Evolutionary conservation across 1,284 basidiomycete genomes (phyloP).

Genomic region (Rhodotorula sp.): DNA sequence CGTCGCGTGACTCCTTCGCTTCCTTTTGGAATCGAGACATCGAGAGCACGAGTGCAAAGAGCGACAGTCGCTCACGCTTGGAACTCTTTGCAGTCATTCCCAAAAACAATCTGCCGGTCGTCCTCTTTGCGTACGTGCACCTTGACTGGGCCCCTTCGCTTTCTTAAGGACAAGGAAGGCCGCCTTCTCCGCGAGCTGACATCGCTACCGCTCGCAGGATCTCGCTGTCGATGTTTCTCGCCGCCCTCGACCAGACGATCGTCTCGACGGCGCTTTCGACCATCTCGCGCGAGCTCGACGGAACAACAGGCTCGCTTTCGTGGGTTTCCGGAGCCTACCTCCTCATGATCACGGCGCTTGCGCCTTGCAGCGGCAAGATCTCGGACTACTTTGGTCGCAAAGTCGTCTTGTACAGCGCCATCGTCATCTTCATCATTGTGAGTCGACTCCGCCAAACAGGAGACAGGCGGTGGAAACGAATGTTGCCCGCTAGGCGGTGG

Average conservation of each 20-base stretch:
- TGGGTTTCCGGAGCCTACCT: slow-evolving; percentile 57
- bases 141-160: not conserved
- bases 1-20: not conserved
- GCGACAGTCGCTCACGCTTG: not conserved
- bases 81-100: slow-evolving; percentile 2
- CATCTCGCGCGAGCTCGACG: slow-evolving; percentile 39
- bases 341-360: slow-evolving; percentile 35
- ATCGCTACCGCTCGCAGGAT: slow-evolving; percentile 2
- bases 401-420: slow-evolving; percentile 66
- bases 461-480: not conserved
- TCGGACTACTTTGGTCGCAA: slow-evolving; percentile 64
- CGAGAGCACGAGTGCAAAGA: no score
- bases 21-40: not conserved
- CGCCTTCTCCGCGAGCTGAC: not conserved
- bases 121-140: slow-evolving; percentile 13
- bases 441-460: not conserved
- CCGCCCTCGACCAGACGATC: slow-evolving; percentile 53
- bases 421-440: slow-evolving; percentile 65
- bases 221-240: slow-evolving; percentile 60
- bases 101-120: slow-evolving; percentile 9
- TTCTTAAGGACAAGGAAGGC: no score
- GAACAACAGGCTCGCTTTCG: slow-evolving; percentile 3
- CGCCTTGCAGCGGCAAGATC: slow-evolving; percentile 65
- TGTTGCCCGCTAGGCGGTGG: not conserved
- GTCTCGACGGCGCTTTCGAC: slow-evolving; percentile 40